Evolutionary conservation across 2,329 filamentous ascomycete genomes (phyloP).

Genomic region (Hymenoscyphus occultus): DNA sequence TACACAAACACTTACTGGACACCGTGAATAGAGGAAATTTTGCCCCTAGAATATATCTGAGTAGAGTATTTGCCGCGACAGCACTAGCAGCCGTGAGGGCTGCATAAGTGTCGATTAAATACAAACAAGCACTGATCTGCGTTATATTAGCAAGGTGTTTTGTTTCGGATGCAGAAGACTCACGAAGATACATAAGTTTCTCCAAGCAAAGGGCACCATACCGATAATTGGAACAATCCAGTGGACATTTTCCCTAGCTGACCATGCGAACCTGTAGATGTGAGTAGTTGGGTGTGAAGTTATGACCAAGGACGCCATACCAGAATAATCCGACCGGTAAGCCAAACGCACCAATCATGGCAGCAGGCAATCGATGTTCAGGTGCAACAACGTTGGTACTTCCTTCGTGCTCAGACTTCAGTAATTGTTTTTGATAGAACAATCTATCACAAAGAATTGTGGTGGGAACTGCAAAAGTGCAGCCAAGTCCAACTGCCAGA

Average conservation of each 20-base stretch:
- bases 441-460: constrained; percentile 41
- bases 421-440: constrained; percentile 38
- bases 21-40: constrained; percentile 34
- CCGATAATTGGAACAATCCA: constrained; percentile 21
- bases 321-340: constrained; percentile 53
- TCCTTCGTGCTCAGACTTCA: neutral
- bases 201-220: constrained; percentile 56
- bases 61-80: constrained; percentile 18
- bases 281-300: neutral
- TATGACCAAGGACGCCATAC: constrained; percentile 37
- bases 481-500: constrained; percentile 18
- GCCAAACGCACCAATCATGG: constrained; percentile 54
- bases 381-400: constrained; percentile 37
- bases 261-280: constrained; percentile 16
- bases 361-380: constrained; percentile 54
- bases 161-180: neutral
- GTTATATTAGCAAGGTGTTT: neutral
- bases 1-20: constrained; percentile 38
- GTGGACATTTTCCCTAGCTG: constrained; percentile 11
- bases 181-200: constrained; percentile 58
- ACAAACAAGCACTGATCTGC: constrained; percentile 12
- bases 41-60: constrained; percentile 18
- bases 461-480: constrained; percentile 27
- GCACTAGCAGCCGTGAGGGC: constrained; percentile 16
- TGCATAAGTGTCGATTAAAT: constrained; percentile 19